Evolutionary conservation across 1,284 basidiomycete species (phyloP), one percentile per base, ranked within the genome.

Genomic region (Ganoderma meredithae): DNA sequence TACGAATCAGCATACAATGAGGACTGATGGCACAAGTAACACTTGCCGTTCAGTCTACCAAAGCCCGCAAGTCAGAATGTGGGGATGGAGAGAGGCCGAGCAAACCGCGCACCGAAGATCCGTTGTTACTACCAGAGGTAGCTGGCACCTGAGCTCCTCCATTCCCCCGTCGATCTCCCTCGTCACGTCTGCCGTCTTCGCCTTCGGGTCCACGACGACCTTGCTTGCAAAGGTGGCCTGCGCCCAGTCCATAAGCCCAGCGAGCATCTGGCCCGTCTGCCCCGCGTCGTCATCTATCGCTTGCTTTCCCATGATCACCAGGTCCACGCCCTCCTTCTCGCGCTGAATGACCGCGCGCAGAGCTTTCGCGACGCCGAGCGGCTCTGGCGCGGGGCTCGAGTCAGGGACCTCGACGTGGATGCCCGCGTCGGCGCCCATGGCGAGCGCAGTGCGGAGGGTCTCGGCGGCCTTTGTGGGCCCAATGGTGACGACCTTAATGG

Each of bases 221-320:
- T 95, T 95, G 81, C 93, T 96, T 61, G 96, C 97, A 80, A 96
- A 99, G 72, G 95, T 97, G 62, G 95, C 97, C 83, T 99, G 97
- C 12, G 93, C 89, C 95, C 96, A 99, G 60, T 91, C 90, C 75
- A 98, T 82, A 76, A 99, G 83, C 2, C 96, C 97, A 22, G 97
- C 97, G 49, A 99, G 87, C 95, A 99, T 99, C 79, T 98, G 97
- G 1, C 97, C 97, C 9, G 97, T 99, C 83, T 97, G 93, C n/a
- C 95, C 95, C 3, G 95, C 88, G 80, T 99, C 97, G 76, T 98
- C 97, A 82, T 99, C 97, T 75, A 99, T 99, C 13, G 97, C 94
- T 81, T 99, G 97, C 83, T 99, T 99, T n/a, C 98, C 97, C 82
- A 98, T 87, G 71, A 99, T 96, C 64, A 99, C 92, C 67, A 99